A percentile compares a stretch with the other conserved stretches of the same genome.
Conservation (phyloP, 2,329 filamentous ascomycete species). For the Xylaria sp. region DNA sequence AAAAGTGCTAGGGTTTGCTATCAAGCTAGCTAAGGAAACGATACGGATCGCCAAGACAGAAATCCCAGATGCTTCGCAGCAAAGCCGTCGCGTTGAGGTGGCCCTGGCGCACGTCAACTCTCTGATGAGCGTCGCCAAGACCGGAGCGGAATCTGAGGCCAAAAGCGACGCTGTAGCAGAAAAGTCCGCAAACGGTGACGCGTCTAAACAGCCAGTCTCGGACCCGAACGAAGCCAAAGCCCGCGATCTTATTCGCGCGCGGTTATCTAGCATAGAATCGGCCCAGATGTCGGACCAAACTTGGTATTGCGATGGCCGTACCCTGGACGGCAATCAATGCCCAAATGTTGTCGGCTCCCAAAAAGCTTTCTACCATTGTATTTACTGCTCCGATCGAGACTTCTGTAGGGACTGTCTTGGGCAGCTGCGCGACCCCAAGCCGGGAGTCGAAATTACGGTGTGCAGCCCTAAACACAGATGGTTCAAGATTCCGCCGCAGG, state of each 20-base stretch:
- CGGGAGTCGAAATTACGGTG: background rate
- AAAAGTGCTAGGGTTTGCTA: background rate
- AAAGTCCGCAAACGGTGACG: background rate
- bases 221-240: background rate
- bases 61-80: constrained; percentile 23
- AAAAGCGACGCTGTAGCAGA: background rate
- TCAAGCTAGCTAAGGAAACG: background rate
- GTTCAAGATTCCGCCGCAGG: constrained; percentile 22
- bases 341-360: background rate
- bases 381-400: constrained; percentile 28
- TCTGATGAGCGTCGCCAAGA: constrained; percentile 6
- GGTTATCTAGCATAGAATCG: background rate
- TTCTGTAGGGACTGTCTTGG: constrained; percentile 31
- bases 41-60: constrained; percentile 1
- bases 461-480: constrained; percentile 31
- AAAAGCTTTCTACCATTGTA: constrained; percentile 27
- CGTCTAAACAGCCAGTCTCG: background rate
- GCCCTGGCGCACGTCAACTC: constrained; percentile 24
- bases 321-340: constrained; percentile 2
- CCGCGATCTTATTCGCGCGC: background rate
- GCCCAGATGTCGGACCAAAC: background rate
- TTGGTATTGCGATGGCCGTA: constrained; percentile 2
- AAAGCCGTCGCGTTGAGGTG: constrained; percentile 25
- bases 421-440: constrained; percentile 18
- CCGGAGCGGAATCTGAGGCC: background rate